Evolutionary conservation across 306 rosid genomes (phyloP).

Genomic region (Hippophae rhamnoides): DNA sequence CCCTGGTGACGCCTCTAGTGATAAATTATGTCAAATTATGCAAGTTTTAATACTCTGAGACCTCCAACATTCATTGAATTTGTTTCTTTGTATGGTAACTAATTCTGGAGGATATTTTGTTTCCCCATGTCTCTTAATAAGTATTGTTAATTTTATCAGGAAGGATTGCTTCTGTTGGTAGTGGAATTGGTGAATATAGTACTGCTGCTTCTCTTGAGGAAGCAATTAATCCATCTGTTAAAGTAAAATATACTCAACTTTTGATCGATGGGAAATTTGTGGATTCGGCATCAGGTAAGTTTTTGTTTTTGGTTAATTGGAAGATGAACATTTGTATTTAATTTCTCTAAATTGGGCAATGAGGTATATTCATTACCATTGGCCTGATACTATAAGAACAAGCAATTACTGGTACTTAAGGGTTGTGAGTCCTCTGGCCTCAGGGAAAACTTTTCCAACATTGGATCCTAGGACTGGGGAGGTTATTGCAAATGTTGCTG

Average conservation of each 20-base stretch:
- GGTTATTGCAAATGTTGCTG: conserved; percentile 79
- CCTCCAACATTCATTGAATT: no score
- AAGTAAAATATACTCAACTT: conserved; percentile 49
- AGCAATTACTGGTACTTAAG: no score
- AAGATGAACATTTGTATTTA: not conserved
- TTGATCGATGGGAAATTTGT: conserved; percentile 78
- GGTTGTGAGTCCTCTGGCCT: conserved; percentile 2
- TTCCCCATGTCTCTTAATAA: no score
- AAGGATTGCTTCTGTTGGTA: conserved; percentile 28
- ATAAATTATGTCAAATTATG: no score
- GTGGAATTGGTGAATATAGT: conserved; percentile 35
- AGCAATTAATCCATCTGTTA: conserved; percentile 57
- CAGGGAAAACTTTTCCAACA: conserved; percentile 88
- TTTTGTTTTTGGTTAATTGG: not conserved
- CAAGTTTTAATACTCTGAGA: no score
- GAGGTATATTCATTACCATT: no score
- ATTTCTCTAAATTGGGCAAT: not conserved
- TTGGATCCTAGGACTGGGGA: conserved; percentile 83
- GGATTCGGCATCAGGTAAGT: conserved; percentile 73
- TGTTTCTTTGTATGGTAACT: no score
- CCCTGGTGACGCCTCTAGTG: no score
- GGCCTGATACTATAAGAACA: no score
- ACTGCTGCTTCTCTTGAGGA: conserved; percentile 57
- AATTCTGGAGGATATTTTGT: no score
- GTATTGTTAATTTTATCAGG: conserved; percentile 25